Evolutionary conservation across 345 rosid species (phyloP), one percentile per base, ranked within the genome.

Genomic region (Litchi chinensis): DNA sequence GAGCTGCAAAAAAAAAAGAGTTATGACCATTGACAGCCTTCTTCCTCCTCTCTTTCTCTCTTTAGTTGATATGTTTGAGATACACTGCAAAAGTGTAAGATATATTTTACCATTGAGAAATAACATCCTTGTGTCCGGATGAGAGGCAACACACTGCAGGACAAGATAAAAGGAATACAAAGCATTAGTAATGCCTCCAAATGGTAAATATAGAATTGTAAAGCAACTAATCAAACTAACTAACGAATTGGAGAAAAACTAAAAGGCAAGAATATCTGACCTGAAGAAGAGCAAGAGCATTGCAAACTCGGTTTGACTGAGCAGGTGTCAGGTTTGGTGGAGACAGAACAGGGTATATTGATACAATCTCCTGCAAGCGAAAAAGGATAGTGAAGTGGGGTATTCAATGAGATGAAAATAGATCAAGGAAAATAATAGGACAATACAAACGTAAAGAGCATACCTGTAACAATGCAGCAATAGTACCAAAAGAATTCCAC

Each of bases 211-310:
- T 16, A 48, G 24, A 37, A 28, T 59, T 44, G 4, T 56, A 54
- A 24, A 32, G 16, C 37, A 40, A 74, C 21, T 22, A 10, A 3
- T 56, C 46, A 67, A 44, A 67, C 60, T 21, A 54, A 67, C 43
- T 19, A 70, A 75, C 19, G 73, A 76, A 15, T 57, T n/a, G 62
- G 75, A 40, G 52, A 8, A 24, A 71, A 65, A n/a, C 16, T 21
- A 12, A 39, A 39, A 70, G 65, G 76, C 13, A 6, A 21, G 67
- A 71, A 40, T 8, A 44, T 21, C 52, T 62, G 56, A 96, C 99
- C 97, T 97, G 99, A 86, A 97, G 98, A 82, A 97, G 98, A 44
- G 99, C 99, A 50, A 97, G 94, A 65, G 98, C 97, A 84, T 97
- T 94, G 85, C 99, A 97, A 62, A 97, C 99, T 79, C 99, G 91